Conservation (phyloP, 2,329 filamentous ascomycete genomes). For the Nigrospora sphaerica region DNA sequence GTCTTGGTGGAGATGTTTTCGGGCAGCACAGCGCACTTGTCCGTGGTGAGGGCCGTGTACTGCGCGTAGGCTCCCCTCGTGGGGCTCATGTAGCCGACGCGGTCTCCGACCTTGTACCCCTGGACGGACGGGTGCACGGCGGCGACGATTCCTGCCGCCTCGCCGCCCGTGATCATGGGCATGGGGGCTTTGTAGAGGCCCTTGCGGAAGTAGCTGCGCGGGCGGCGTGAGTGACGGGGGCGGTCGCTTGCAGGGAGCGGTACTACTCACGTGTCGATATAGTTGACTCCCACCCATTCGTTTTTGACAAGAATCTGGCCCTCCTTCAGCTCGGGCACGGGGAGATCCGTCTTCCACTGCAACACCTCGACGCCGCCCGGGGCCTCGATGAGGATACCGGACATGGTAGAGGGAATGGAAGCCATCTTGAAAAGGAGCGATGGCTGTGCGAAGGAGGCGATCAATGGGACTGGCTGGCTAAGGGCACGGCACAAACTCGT, state of each 20-base stretch:
- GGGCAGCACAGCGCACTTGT: conserved; percentile 56
- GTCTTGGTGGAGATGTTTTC: conserved; percentile 50
- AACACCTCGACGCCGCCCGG: conserved; percentile 67
- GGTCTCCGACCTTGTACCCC: conserved; percentile 57
- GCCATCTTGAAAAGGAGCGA: conserved; percentile 12
- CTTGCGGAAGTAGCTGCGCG: conserved; percentile 67
- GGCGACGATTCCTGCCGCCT: conserved; percentile 66
- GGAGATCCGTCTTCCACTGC: conserved; percentile 61
- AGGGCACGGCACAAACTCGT: no score
- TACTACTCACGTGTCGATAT: conserved; percentile 64
- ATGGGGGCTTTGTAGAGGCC: conserved; percentile 69
- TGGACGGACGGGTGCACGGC: conserved; percentile 40
- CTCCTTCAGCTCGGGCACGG: conserved; percentile 61
- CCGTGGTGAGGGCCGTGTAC: conserved; percentile 46
- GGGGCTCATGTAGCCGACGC: conserved; percentile 60
- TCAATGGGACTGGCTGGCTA: no score
- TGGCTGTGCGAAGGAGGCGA: neutral
- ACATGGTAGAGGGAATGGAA: conserved; percentile 59
- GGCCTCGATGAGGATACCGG: conserved; percentile 65
- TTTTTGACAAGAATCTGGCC: conserved; percentile 77
- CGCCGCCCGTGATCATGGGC: conserved; percentile 72
- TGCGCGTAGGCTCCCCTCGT: conserved; percentile 43
- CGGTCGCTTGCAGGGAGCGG: conserved; percentile 1
- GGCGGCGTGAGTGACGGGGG: neutral
- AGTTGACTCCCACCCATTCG: conserved; percentile 75